Conservation (phyloP, 306 rosid genomes). For the Lagenaria siceraria region DNA sequence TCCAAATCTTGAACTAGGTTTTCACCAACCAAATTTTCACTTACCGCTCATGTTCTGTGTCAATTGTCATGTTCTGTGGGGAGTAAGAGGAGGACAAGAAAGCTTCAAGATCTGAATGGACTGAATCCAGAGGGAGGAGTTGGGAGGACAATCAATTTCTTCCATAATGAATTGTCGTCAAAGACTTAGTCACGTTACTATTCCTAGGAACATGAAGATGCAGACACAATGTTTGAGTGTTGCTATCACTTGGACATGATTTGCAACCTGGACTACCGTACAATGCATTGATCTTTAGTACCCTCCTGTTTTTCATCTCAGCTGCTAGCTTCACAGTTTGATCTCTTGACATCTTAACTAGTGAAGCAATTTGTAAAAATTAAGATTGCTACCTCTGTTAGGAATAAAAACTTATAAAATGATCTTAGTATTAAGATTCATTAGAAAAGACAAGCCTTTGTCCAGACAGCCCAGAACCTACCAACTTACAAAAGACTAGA, state of each 20-base stretch:
- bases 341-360: neutral
- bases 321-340: neutral
- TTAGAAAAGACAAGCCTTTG: neutral
- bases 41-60: neutral
- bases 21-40: neutral
- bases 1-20: neutral
- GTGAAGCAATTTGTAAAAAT: neutral
- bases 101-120: too few species aligned
- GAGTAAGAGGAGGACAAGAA: too few species aligned
- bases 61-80: neutral
- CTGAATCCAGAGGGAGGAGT: neutral
- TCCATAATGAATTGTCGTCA: neutral
- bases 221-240: neutral
- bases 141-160: neutral
- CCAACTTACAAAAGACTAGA: neutral
- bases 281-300: neutral
- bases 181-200: neutral
- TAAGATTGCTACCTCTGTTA: neutral
- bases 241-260: neutral
- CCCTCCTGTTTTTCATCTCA: neutral
- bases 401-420: neutral
- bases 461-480: neutral
- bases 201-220: neutral
- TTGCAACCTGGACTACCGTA: neutral
- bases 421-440: neutral